Evolutionary conservation across 805 yeast species (phyloP), one percentile per base, ranked within the genome.

Genomic region (Debaryomyces castellii): DNA sequence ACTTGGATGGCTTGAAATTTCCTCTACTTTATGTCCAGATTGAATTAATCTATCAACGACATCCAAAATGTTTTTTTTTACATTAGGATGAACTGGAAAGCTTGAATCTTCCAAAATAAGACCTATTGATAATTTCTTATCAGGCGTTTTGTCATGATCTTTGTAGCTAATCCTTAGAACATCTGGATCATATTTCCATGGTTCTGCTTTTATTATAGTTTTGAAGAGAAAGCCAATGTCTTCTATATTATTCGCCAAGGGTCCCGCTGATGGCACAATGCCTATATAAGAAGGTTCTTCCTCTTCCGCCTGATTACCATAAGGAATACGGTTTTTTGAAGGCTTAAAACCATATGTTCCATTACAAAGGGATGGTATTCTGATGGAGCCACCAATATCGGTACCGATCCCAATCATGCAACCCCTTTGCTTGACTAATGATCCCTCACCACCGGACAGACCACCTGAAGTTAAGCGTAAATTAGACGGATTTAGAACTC

Each of bases 1-100:
- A 16, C 9, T 20, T 3, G 42, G 32, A 18, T 39, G 42, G 14
- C 14, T 30, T n/a, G 25, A 7, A 10, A 22, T 6, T 16, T 16
- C 5, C 8, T 80, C 66, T 11, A 78, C 68, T 47, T 74, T 77
- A 47, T 77, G 82, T 21, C 85, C 83, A 12, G 72, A 71, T 24
- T 59, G 68, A 20, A 22, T 12, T 6, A 39, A 20, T 20, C 16
- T 27, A 3, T 58, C 51, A 38, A 65, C 54, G 12, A 65, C 64
- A 25, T 66, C 64, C 16, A 66, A 55, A 47, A 81, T 34, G 1
- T 76, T 79, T 48, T 83, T 66, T 5, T 60, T 51, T 16, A 82
- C 71, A 9, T 85, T 83, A 1, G 86, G 85, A 27, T 77, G 77
- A 10, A 84, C 84, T 16, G 69, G 65, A 5, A 74, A 66, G 17